phyloP scores from a whole-genome alignment of 139 green algal species.

The Ettlia oleoabundans region DNA sequence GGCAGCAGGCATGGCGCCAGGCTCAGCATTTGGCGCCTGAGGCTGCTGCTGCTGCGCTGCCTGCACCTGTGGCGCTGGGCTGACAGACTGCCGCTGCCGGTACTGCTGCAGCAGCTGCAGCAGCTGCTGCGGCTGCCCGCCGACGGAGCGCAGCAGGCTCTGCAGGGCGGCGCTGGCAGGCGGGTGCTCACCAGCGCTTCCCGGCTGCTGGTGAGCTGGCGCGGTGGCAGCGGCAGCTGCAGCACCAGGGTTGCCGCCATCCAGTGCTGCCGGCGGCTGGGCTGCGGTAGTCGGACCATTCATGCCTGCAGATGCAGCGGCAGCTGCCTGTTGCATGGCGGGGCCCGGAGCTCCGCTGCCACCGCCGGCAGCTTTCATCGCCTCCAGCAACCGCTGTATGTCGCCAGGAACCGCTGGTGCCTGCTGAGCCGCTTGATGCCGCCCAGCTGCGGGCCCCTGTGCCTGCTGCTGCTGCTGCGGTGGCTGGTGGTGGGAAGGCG shows the following conservation, averaged over 20 bases:
- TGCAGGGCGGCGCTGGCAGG: background rate
- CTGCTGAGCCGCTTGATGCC: background rate
- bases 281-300: background rate
- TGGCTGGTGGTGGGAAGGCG: background rate
- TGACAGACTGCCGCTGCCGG: slow-evolving; percentile 5
- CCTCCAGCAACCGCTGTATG: background rate
- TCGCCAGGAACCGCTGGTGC: background rate
- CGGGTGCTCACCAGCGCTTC: background rate
- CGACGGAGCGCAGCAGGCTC: slow-evolving; percentile 5
- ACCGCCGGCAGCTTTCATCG: background rate
- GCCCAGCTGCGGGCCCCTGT: background rate
- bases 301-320: background rate
- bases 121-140: slow-evolving; percentile 7
- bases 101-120: slow-evolving; percentile 21
- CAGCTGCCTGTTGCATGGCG: background rate
- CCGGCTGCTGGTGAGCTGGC: too few relatives aligned
- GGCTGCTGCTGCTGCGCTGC: background rate
- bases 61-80: background rate
- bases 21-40: background rate
- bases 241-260: background rate
- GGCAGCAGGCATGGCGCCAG: background rate
- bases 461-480: background rate
- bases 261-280: background rate
- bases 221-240: background rate
- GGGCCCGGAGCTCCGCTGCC: too few relatives aligned